Evolutionary conservation across 768 basidiomycete genomes (phyloP).

Genomic region (Termitomyces sp.): DNA sequence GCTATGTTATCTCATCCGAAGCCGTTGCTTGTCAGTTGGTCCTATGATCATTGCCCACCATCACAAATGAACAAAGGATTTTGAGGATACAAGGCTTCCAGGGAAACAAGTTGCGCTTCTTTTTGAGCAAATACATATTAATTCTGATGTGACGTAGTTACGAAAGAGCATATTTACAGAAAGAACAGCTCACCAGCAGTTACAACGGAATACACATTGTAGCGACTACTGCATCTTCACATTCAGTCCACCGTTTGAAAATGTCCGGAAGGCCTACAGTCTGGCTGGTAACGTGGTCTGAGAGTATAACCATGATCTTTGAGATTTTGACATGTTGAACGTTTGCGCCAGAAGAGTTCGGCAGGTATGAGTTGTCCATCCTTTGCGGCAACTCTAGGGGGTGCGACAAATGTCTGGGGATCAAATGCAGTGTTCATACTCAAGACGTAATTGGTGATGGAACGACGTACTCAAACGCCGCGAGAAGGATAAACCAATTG

Average conservation of each 20-base stretch:
- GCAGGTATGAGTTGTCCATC: neutral
- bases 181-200: too few relatives aligned
- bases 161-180: too few relatives aligned
- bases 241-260: neutral
- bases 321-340: neutral
- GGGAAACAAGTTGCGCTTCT: too few relatives aligned
- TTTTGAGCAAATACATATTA: too few relatives aligned
- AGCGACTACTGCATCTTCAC: neutral
- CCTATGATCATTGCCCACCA: too few relatives aligned
- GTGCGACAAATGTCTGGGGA: neutral
- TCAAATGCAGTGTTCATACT: neutral
- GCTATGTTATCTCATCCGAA: too few relatives aligned
- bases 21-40: too few relatives aligned
- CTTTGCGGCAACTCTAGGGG: neutral
- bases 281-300: neutral
- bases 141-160: too few relatives aligned
- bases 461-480: too few relatives aligned
- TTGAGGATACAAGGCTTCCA: too few relatives aligned
- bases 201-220: neutral
- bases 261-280: neutral
- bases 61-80: too few relatives aligned
- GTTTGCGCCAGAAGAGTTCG: neutral
- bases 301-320: neutral
- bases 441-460: neutral
- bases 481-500: too few relatives aligned